A percentile compares a stretch with the other conserved stretches of the same genome.
phyloP scores from a whole-genome alignment of 2,329 filamentous ascomycete species.

The Coniochaeta ligniaria region DNA sequence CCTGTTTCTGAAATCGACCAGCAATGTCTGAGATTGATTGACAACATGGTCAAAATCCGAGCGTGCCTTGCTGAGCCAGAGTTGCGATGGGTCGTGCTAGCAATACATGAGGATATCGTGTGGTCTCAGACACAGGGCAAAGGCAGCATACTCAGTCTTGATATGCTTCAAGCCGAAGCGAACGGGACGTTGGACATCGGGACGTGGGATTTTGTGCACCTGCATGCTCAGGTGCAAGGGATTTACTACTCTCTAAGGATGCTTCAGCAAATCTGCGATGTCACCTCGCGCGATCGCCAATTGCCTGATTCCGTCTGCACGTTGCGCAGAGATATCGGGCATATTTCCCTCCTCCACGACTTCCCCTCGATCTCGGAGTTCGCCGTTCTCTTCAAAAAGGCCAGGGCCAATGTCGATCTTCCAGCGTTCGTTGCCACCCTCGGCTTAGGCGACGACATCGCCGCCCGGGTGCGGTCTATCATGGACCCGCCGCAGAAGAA shows the following conservation, averaged over 20 bases:
- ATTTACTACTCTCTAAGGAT: conserved; percentile 56
- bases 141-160: conserved; percentile 17
- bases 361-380: conserved; percentile 11
- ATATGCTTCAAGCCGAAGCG: conserved; percentile 19
- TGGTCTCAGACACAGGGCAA: conserved; percentile 23
- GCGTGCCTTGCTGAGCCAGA: conserved; percentile 5
- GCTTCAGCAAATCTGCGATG: conserved; percentile 38
- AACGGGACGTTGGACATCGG: conserved; percentile 21
- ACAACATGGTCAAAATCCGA: conserved; percentile 15
- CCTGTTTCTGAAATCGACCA: conserved; percentile 9
- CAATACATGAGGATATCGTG: conserved; percentile 27
- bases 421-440: background rate
- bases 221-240: conserved; percentile 53
- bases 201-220: conserved; percentile 54
- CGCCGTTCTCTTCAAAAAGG: conserved; percentile 4
- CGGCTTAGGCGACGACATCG: background rate
- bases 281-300: conserved; percentile 13
- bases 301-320: background rate
- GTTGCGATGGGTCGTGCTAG: conserved; percentile 25
- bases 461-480: background rate
- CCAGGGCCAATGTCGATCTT: conserved; percentile 8
- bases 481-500: background rate
- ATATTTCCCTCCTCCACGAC: background rate
- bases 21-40: conserved; percentile 15
- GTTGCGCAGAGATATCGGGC: background rate